Evolutionary conservation across 2,329 filamentous ascomycete genomes (phyloP), one percentile per base, ranked within the genome.

Genomic region (Sordariomycetes sp.): DNA sequence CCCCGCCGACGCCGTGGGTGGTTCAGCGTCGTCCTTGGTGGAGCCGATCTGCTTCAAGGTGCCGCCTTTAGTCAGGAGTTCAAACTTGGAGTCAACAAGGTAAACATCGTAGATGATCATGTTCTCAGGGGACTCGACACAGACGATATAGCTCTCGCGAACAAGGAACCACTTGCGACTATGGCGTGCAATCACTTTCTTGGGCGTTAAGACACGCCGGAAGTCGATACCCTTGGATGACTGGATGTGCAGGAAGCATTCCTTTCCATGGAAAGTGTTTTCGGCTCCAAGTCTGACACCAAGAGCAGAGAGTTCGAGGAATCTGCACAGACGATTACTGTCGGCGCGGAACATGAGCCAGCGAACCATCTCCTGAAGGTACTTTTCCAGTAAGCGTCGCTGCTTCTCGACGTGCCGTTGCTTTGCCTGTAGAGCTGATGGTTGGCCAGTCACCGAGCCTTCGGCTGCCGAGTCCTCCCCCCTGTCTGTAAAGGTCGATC

Each of bases 71-170:
- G 87, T 83, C 61, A 90, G 84, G 54, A 96, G 84, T 56, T 81
- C 78, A 71, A 99, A 99, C 64, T 88, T 86, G 1, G 87, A 80
- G 67, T 99, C 94, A 28, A 97, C 89, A n/a, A 99, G 78, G 69
- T 96, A 97, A 24, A 99, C 94, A 71, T 99, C 95, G 68, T 96
- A 96, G 36, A 97, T 95, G 65, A 96, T 92, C 87, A 97, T 95
- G 64, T 95, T 95, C 68, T 97, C 92, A 0, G 94, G 94, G 0
- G 94, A 96, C 67, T 97, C 92, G n/a, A 97, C 91, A 63, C 92
- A 96, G 52, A 96, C 92, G 59, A 99, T 86, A 66, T 99, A 99
- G 73, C 90, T 97, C 70, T 97, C 91, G 55, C 94, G 80, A n/a
- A 99, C 90, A 22, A 97, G 76, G 68, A 99, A 99, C 94, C 94